A percentile compares a stretch with the other conserved stretches of the same genome.
These are phyloP conservation scores for Vitis riparia DNA, from an alignment of 164 flowering plant genomes.

Conservation along the genomic window DNA sequence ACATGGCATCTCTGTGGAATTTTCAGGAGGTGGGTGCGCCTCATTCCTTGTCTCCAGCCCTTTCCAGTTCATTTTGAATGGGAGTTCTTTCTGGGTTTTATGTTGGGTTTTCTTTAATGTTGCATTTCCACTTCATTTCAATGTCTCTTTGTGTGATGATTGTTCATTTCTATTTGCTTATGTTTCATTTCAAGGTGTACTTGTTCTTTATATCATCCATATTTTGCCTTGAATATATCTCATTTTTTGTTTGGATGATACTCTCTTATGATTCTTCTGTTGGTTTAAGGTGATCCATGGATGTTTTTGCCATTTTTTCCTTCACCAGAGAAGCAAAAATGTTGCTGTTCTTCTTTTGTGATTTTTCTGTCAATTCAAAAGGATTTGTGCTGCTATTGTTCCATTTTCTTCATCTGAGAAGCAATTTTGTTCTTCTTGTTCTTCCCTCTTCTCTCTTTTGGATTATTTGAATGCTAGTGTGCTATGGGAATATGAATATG, in stretches of 20 bases:
- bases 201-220: no score
- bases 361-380: constrained; percentile 1
- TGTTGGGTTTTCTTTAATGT: neutral
- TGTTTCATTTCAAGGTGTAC: neutral
- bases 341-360: constrained; percentile 2
- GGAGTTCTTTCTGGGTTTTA: constrained; percentile 1
- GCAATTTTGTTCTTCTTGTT: neutral
- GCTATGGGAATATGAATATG: no score
- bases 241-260: no score
- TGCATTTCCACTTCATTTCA: neutral
- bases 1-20: constrained; percentile 42
- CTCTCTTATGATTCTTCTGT: no score
- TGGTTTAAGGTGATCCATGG: no score
- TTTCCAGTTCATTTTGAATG: neutral
- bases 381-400: no score
- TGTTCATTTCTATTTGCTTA: neutral
- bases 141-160: neutral
- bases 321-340: neutral
- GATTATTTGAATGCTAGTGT: no score
- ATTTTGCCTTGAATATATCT: no score
- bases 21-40: constrained; percentile 39
- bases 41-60: neutral
- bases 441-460: neutral
- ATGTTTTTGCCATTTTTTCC: no score
- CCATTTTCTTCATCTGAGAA: no score